phyloP scores from a whole-genome alignment of 345 rosid genomes.

The Populus euphratica region DNA sequence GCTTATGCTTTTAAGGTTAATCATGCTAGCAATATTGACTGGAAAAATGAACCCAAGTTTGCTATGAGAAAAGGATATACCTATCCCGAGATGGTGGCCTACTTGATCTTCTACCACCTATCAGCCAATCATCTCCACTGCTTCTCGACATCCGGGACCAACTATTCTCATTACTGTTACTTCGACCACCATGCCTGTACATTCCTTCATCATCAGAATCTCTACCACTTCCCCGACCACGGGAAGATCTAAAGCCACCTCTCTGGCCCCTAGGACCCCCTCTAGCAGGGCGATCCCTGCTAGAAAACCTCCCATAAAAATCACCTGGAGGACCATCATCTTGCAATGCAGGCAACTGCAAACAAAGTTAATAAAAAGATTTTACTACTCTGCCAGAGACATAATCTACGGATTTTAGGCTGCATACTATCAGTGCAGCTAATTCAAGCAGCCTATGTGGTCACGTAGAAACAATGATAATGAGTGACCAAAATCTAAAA shows the following conservation, averaged over 20 bases:
- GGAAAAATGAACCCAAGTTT: neutral
- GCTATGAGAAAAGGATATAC: neutral
- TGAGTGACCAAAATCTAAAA: constrained; percentile 4
- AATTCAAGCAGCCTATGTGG: constrained; percentile 5
- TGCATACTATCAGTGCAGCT: neutral
- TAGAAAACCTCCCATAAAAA: constrained; percentile 74
- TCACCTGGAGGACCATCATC: constrained; percentile 86
- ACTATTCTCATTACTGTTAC: constrained; percentile 38
- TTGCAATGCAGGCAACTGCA: constrained; percentile 85
- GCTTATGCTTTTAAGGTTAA: neutral
- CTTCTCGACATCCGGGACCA: constrained; percentile 54
- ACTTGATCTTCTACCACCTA: constrained; percentile 62
- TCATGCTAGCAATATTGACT: neutral
- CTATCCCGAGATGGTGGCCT: constrained; percentile 36
- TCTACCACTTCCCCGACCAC: constrained; percentile 59
- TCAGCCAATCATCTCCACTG: constrained; percentile 69
- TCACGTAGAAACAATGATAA: neutral
- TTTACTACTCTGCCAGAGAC: no score
- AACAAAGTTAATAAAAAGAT: neutral
- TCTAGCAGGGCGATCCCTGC: constrained; percentile 61
- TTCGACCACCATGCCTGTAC: constrained; percentile 53
- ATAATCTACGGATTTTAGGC: no score
- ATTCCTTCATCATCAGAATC: constrained; percentile 36
- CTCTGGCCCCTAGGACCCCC: constrained; percentile 40
- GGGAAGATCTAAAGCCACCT: constrained; percentile 44